These are phyloP conservation scores for Beauveria bassiana DNA, from an alignment of 2,329 filamentous ascomycete genomes.

Conservation along the genomic window DNA sequence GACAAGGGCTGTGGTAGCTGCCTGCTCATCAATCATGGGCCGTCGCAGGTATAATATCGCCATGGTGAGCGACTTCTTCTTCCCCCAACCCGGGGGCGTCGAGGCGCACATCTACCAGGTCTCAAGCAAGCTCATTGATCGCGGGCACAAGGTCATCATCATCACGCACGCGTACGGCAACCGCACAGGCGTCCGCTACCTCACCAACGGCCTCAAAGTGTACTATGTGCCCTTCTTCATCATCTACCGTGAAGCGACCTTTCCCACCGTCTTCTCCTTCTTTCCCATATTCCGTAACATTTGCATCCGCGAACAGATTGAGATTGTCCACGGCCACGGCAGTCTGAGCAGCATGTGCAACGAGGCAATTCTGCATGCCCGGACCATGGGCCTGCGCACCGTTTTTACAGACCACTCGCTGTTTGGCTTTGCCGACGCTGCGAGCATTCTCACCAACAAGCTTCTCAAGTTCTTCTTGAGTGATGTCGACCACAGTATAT, in stretches of 20 bases:
- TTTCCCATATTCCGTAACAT: constrained; percentile 98
- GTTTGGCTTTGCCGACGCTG: constrained; percentile 94
- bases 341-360: constrained; percentile 90
- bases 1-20: neutral
- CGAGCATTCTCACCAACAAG: constrained; percentile 94
- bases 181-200: constrained; percentile 83
- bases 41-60: constrained; percentile 59
- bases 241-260: constrained; percentile 87
- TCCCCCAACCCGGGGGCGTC: constrained; percentile 90
- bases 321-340: constrained; percentile 96
- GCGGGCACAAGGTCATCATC: constrained; percentile 95
- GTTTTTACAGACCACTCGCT: constrained; percentile 97
- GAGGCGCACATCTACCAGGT: constrained; percentile 99
- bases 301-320: constrained; percentile 84
- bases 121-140: constrained; percentile 90
- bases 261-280: constrained; percentile 97
- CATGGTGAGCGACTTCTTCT: constrained; percentile 99
- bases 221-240: constrained; percentile 96
- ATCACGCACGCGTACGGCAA: constrained; percentile 94
- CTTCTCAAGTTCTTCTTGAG: constrained; percentile 91
- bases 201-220: constrained; percentile 96
- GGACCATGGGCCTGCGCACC: constrained; percentile 92
- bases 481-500: constrained; percentile 97
- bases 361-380: constrained; percentile 87
- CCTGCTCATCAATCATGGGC: constrained; percentile 31